phyloP scores from a whole-genome alignment of 768 basidiomycete genomes.

The Leucocoprinus leucothites region DNA sequence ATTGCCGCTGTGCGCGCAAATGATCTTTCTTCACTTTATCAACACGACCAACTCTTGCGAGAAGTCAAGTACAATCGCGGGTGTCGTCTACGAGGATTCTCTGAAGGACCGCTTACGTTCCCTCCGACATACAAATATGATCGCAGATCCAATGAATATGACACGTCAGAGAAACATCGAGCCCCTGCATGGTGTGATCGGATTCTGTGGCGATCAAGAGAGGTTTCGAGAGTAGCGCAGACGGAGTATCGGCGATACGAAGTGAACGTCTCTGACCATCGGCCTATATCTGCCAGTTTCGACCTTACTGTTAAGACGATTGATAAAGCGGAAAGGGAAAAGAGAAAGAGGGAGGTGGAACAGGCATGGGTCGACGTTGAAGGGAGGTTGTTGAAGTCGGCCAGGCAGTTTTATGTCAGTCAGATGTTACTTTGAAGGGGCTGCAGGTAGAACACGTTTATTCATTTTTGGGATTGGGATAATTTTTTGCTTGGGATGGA shows the following conservation, averaged over 20 bases:
- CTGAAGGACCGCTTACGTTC: conserved; percentile 81
- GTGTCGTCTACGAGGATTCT: conserved; percentile 82
- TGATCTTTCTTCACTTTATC: conserved; percentile 59
- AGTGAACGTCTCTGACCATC: conserved; percentile 85
- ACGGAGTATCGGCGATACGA: conserved; percentile 82
- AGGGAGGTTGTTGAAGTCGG: conserved; percentile 33
- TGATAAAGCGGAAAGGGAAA: conserved; percentile 50
- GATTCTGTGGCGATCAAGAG: conserved; percentile 71
- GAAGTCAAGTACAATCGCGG: conserved; percentile 86
- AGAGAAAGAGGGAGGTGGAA: conserved; percentile 55
- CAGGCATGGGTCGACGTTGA: conserved; percentile 51
- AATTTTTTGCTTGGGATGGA: neutral
- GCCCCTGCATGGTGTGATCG: conserved; percentile 97
- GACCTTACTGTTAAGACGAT: conserved; percentile 72
- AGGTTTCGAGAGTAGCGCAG: conserved; percentile 54
- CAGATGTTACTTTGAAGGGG: conserved; percentile 26
- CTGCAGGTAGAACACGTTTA: neutral
- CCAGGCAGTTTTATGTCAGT: conserved; percentile 38
- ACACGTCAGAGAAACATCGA: conserved; percentile 85
- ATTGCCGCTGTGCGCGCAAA: conserved; percentile 64
- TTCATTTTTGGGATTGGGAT: neutral
- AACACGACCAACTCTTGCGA: conserved; percentile 86
- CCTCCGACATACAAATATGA: conserved; percentile 96
- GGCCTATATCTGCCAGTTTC: conserved; percentile 83
- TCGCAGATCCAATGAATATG: conserved; percentile 71